Evolutionary conservation across 345 rosid species (phyloP), one percentile per base, ranked within the genome.

Genomic region (Lepidium didymum): DNA sequence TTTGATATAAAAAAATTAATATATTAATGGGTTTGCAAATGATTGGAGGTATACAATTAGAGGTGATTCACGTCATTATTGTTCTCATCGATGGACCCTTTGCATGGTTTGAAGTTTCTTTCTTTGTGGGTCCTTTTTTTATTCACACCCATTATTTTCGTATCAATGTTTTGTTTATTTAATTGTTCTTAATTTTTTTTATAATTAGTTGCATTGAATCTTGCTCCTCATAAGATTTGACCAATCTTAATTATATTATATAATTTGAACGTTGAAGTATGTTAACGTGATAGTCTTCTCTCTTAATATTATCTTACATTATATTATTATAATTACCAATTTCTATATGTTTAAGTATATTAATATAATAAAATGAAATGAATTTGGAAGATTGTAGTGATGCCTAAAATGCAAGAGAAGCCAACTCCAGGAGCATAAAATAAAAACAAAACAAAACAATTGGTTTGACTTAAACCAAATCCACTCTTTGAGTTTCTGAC

Each of bases 1-100:
- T n/a, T n/a, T n/a, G n/a, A n/a, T n/a, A n/a, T n/a, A n/a, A n/a
- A n/a, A n/a, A n/a, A n/a, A n/a, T n/a, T n/a, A n/a, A n/a, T n/a
- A n/a, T n/a, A n/a, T n/a, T n/a, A n/a, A n/a, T n/a, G n/a, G n/a
- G 61, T 64, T 65, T 73, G 55, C 72, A 65, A 65, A 73, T 73
- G 72, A 73, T 73, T 73, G 77, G 72, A 58, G 72, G 38, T 64
- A 55, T 56, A 57, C 59, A n/a, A n/a, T 49, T 73, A 58, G 57
- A 40, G 63, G 66, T 64, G 72, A 73, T 64, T 64, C 52, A 64
- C 71, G 70, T 73, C 77, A 73, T 73, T n/a, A n/a, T n/a, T n/a
- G n/a, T n/a, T n/a, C n/a, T n/a, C n/a, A n/a, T n/a, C n/a, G n/a
- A n/a, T n/a, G n/a, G n/a, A n/a, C n/a, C n/a, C n/a, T n/a, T n/a